Base-by-base conservation (phyloP, 179 eudicot genomes). In the Silene noctiflora region DNA sequence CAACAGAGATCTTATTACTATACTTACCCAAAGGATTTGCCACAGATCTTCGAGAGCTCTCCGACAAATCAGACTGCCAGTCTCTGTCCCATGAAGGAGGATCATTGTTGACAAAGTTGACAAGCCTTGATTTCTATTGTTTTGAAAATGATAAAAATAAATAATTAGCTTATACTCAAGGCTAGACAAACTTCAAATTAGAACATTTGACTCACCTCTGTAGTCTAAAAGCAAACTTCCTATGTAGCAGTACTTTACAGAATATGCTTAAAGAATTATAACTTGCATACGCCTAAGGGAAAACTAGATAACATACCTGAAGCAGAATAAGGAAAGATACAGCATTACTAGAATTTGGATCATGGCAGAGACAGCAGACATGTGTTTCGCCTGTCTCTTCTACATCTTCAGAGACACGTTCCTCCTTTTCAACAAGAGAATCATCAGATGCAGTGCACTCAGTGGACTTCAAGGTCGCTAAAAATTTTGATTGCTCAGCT, bases 331-430 rank as follows among this genome's bases (percentile, higher is more conserved):
- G 87, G 78, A 82, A 93, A 63, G 97, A 91, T 27, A 96, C 83
- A 51, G 97, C 89, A 75, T 55, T 79, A 79, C 78, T 84, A 48
- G 99, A 93, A 70, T 80, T 85, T 4, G 94, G 82, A 85, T 93
- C 98, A 84, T 86, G 98, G 80, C 99, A 96, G 77, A 93, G 94
- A 81, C 93, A 93, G 81, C 99, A 96, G 51, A 84, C 77, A 85
- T 88, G 88, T 27, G 85, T 48, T 77, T 87, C 90, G 65, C 78
- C 87, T 16, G 83, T 71, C 29, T 76, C 88, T 61, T 71, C 80
- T 35, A 77, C 73, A 61, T 70, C 77, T 59, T 87, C 90, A 82
- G 85, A 84, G 53, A 79, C 77, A 81, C 78, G 76, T 61, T 64
- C 83, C 82, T 84, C 90, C 71, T 84, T 85, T 27, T 65, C 88